Conservation (phyloP, 139 green algal species). For the Gonium pectorale region DNA sequence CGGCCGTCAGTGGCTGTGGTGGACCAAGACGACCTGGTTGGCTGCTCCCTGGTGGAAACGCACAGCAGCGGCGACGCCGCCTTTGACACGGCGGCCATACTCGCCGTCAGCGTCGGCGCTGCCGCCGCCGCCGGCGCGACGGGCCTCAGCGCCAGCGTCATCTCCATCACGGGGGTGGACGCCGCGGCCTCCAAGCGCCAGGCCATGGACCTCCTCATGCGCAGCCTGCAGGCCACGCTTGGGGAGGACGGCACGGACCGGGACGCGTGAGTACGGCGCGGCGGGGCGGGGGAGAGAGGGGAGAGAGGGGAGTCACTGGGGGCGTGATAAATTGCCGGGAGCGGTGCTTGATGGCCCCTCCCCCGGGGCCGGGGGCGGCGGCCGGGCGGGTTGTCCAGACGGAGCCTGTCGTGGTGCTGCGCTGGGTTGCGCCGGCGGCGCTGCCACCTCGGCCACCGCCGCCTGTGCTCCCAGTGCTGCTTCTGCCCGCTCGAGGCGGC, state of each 20-base stretch:
- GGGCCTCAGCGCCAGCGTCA: constrained; percentile 14
- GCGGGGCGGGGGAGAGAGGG: not conserved
- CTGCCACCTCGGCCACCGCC: too few species aligned
- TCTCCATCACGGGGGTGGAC: constrained; percentile 16
- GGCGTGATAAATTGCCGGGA: too few species aligned
- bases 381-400: too few species aligned
- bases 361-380: too few species aligned
- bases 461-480: too few species aligned
- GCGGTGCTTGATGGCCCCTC: too few species aligned
- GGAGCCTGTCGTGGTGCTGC: too few species aligned
- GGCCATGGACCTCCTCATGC: constrained; percentile 20
- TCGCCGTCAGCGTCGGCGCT: not conserved
- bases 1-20: not conserved
- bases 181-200: not conserved
- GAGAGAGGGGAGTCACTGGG: not conserved
- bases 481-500: too few species aligned
- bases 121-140: not conserved
- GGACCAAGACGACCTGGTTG: constrained; percentile 1
- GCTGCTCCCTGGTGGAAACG: constrained; percentile 6
- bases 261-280: not conserved
- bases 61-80: not conserved
- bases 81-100: not conserved
- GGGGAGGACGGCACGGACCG: not conserved
- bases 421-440: too few species aligned
- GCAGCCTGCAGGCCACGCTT: constrained; percentile 14